These are phyloP conservation scores for Ceratorhiza oryzae-sativae DNA, from an alignment of 1,284 basidiomycete genomes.

Conservation along the genomic window DNA sequence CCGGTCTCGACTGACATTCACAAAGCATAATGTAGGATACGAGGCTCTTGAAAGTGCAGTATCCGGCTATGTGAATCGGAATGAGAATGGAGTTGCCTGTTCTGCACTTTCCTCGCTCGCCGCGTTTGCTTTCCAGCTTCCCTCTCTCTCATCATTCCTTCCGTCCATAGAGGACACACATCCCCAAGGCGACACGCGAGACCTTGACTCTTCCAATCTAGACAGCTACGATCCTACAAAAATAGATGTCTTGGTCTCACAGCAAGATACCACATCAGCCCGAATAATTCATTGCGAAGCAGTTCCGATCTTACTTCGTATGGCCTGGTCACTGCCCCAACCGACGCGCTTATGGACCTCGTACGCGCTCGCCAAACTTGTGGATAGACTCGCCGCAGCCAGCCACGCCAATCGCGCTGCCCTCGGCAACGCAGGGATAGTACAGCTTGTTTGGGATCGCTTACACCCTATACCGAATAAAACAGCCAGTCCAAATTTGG, in stretches of 20 bases:
- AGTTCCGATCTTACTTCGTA: constrained; percentile 41
- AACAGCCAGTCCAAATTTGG: neutral
- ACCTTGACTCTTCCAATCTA: constrained; percentile 44
- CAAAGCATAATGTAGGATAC: constrained; percentile 70
- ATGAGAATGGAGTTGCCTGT: constrained; percentile 4
- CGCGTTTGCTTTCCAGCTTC: constrained; percentile 32
- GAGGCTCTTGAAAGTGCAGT: constrained; percentile 58
- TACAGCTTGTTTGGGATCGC: constrained; percentile 58
- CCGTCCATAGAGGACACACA: constrained; percentile 49
- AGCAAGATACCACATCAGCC: constrained; percentile 39
- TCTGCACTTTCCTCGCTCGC: constrained; percentile 21
- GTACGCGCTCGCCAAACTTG: constrained; percentile 63
- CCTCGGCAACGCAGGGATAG: constrained; percentile 64
- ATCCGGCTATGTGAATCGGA: constrained; percentile 18
- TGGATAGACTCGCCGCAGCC: constrained; percentile 65
- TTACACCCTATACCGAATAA: constrained; percentile 43
- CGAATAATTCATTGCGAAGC: constrained; percentile 40
- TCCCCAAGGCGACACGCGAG: constrained; percentile 54
- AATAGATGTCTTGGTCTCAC: constrained; percentile 39
- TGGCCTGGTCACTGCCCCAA: constrained; percentile 30
- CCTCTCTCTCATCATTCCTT: constrained; percentile 29
- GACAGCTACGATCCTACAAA: constrained; percentile 54
- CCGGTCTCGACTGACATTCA: neutral
- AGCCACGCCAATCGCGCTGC: constrained; percentile 73
- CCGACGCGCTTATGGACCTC: neutral